phyloP scores from a whole-genome alignment of 768 basidiomycete genomes.

The Crucibulum laeve region DNA sequence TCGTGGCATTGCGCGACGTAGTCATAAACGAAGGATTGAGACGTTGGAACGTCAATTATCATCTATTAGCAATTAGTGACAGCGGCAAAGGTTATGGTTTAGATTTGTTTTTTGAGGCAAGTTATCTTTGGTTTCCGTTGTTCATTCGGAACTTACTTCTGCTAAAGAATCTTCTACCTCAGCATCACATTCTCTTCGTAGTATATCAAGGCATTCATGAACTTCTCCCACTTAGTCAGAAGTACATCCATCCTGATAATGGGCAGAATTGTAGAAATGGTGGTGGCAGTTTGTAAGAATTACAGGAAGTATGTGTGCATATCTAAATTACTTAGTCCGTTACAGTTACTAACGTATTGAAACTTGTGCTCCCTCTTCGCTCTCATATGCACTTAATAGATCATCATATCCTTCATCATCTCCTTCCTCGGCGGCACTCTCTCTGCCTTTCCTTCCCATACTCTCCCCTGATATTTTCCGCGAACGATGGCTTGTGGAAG shows the following conservation, averaged over 20 bases:
- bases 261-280: constrained; percentile 5
- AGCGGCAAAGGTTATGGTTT: constrained; percentile 27
- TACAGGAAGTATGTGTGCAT: too few species aligned
- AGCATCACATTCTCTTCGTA: constrained; percentile 52
- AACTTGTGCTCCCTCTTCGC: constrained; percentile 44
- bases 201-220: constrained; percentile 62
- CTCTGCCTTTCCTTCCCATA: constrained; percentile 35
- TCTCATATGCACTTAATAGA: constrained; percentile 76
- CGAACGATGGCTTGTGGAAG: constrained; percentile 32
- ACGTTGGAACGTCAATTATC: constrained; percentile 71
- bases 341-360: not conserved
- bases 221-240: constrained; percentile 17
- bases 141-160: constrained; percentile 3
- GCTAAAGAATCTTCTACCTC: constrained; percentile 61
- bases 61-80: constrained; percentile 46
- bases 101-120: constrained; percentile 60
- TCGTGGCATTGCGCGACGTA: constrained; percentile 49
- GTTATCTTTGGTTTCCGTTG: constrained; percentile 9
- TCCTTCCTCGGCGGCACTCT: constrained; percentile 71
- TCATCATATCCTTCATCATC: constrained; percentile 79
- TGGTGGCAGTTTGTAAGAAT: too few species aligned
- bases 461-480: constrained; percentile 48
- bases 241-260: constrained; percentile 2
- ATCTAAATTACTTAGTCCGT: too few species aligned
- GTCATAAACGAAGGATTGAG: constrained; percentile 72